Base-by-base conservation (phyloP, 257 asterid genomes). In the Mitragyna speciosa region DNA sequence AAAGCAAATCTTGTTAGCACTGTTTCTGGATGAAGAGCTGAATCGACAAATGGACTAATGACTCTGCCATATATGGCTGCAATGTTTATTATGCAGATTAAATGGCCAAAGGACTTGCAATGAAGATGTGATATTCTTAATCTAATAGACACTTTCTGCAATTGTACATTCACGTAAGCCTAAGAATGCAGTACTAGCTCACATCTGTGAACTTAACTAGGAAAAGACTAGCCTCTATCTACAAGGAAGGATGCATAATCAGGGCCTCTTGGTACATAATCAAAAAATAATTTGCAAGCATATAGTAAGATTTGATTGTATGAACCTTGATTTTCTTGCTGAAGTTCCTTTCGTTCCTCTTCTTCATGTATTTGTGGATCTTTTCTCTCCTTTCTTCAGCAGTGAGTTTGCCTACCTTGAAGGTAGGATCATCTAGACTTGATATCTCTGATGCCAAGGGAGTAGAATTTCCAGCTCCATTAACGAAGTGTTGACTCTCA, bases 321-420 rank as follows among this genome's bases (percentile, higher is more conserved):
- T 41, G 58, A 43, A 90, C 98, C 97, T 94, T 94, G 78, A 94
- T 94, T 89, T 93, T 94, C 94, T 94, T 94, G 91, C 94, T 90
- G 68, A 95, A 95, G 84, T 93, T 95, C 77, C 97, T 89, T 80
- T 95, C 95, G 47, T 95, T 95, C 76, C 97, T 87, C 82, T 95
- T 95, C 95, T 89, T 88, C 93, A 93, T 80, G 81, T 95, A 95
- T 87, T 94, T 87, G 72, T 88, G 90, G 77, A 95, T 95, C 86
- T 93, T 95, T 76, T 92, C 89, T 84, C 91, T 93, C 87, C 96
- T 90, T 86, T 88, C 98, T 87, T 95, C 98, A 43, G 82, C 91
- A 2, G 98, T 90, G 75, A 92, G 90, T 73, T 93, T 95, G 0
- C 97, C 96, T 3, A 89, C 92, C 85, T 90, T 89, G 72, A 90